Conservation (phyloP, 257 asterid species). For the Lycium barbarum region DNA sequence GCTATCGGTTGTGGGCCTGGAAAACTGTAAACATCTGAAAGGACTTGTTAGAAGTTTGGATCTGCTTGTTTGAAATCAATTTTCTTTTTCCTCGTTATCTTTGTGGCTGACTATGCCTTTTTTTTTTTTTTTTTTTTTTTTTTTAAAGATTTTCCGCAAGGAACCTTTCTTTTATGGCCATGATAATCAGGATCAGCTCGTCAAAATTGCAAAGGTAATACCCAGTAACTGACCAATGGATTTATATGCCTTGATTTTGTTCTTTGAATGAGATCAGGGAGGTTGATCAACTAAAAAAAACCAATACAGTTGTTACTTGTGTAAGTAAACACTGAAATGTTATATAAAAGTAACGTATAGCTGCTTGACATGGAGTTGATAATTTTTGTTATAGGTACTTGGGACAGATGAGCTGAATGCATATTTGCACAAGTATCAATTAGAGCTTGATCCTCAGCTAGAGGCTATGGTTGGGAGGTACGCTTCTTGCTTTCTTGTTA, state of each 20-base stretch:
- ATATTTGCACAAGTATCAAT: conserved; percentile 77
- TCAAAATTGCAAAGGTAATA: conserved; percentile 89
- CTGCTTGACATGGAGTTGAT: conserved; percentile 37
- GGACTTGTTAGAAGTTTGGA: background rate
- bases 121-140: conserved; percentile 35
- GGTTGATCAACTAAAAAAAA: background rate
- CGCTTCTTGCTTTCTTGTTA: conserved; percentile 23
- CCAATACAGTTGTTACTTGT: background rate
- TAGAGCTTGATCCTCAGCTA: conserved; percentile 92
- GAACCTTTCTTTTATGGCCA: conserved; percentile 99
- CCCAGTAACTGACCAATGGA: background rate
- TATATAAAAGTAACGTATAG: background rate
- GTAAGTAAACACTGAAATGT: background rate
- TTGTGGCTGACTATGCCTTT: conserved; percentile 13
- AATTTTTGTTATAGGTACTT: conserved; percentile 66
- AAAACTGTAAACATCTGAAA: background rate
- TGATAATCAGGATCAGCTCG: conserved; percentile 98
- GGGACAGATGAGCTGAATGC: conserved; percentile 97
- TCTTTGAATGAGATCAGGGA: background rate
- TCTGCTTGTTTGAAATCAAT: background rate
- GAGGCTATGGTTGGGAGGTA: conserved; percentile 96
- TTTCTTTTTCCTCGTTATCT: background rate
- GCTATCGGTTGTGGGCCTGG: background rate
- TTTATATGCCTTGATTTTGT: background rate
- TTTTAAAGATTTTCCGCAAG: conserved; percentile 82